phyloP scores from a whole-genome alignment of 495 filamentous ascomycete species.

The Gamarada debralockiae region DNA sequence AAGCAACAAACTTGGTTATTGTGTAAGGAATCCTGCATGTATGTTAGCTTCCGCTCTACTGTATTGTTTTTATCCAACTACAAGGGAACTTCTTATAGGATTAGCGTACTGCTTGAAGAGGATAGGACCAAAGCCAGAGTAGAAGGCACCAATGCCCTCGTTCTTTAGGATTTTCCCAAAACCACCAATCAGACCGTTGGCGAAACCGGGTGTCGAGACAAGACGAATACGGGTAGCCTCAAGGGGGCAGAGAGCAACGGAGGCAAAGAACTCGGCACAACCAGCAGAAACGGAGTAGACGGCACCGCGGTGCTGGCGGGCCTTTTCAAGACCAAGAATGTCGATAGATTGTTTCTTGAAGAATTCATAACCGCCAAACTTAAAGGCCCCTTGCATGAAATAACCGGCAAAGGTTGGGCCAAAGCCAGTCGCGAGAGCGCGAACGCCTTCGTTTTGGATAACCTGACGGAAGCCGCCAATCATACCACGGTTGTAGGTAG shows the following conservation, averaged over 20 bases:
- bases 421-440: constrained; percentile 81
- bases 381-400: constrained; percentile 93
- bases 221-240: constrained; percentile 95
- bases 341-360: constrained; percentile 95
- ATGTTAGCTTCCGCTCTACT: too few relatives aligned
- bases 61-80: background rate
- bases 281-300: constrained; percentile 86
- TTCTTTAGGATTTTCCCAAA: constrained; percentile 81
- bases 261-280: constrained; percentile 86
- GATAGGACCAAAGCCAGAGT: constrained; percentile 90
- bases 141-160: constrained; percentile 87
- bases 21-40: constrained; percentile 90
- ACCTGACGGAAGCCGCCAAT: constrained; percentile 86
- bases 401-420: constrained; percentile 88
- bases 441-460: constrained; percentile 77
- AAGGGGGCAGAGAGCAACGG: constrained; percentile 89
- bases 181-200: constrained; percentile 73
- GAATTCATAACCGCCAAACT: constrained; percentile 93
- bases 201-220: constrained; percentile 85
- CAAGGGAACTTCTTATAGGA: too few relatives aligned
- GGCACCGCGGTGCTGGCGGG: constrained; percentile 78
- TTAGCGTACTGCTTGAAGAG: constrained; percentile 88
- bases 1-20: constrained; percentile 99
- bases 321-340: constrained; percentile 71
- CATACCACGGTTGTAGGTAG: constrained; percentile 84